These are phyloP conservation scores for Colletotrichum falcatum DNA, from an alignment of 2,329 filamentous ascomycete species.

Conservation along the genomic window DNA sequence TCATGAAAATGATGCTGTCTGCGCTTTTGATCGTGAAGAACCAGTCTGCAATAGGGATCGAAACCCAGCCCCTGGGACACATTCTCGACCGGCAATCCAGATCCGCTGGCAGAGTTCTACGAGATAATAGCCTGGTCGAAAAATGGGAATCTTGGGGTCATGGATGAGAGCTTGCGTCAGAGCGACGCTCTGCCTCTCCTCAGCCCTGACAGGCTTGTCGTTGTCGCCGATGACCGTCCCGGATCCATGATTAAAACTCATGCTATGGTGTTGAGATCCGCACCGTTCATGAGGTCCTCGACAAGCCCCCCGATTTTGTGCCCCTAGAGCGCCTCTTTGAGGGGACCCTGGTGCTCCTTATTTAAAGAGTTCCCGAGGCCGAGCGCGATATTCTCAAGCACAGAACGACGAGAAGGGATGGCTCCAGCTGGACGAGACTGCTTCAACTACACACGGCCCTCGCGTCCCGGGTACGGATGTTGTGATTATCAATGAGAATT, in stretches of 20 bases:
- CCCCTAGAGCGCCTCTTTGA: conserved; percentile 60
- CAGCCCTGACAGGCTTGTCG: conserved; percentile 68
- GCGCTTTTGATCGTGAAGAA: conserved; percentile 71
- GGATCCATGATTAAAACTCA: conserved; percentile 65
- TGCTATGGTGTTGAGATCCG: conserved; percentile 59
- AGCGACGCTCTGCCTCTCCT: conserved; percentile 71
- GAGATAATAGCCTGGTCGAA: conserved; percentile 76
- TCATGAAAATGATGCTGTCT: conserved; percentile 74
- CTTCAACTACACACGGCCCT: conserved; percentile 55
- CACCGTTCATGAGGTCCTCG: conserved; percentile 62
- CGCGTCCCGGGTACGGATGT: conserved; percentile 62
- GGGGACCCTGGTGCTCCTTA: conserved; percentile 55
- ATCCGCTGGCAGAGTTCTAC: conserved; percentile 59
- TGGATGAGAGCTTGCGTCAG: conserved; percentile 72
- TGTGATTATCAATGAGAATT: conserved; percentile 60
- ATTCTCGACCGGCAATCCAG: conserved; percentile 59
- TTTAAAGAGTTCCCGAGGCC: conserved; percentile 59
- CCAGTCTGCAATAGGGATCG: conserved; percentile 74
- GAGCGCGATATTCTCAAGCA: conserved; percentile 64
- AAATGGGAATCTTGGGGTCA: conserved; percentile 71
- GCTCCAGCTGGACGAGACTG: conserved; percentile 60
- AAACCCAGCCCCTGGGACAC: conserved; percentile 64
- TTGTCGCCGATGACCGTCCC: conserved; percentile 64
- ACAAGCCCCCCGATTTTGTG: conserved; percentile 63
- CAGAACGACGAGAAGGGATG: conserved; percentile 58